Percentiles rank a stretch among this genome's conserved stretches.
phyloP scores from a whole-genome alignment of 2,329 filamentous ascomycete species.

The Neonectria coccinea region DNA sequence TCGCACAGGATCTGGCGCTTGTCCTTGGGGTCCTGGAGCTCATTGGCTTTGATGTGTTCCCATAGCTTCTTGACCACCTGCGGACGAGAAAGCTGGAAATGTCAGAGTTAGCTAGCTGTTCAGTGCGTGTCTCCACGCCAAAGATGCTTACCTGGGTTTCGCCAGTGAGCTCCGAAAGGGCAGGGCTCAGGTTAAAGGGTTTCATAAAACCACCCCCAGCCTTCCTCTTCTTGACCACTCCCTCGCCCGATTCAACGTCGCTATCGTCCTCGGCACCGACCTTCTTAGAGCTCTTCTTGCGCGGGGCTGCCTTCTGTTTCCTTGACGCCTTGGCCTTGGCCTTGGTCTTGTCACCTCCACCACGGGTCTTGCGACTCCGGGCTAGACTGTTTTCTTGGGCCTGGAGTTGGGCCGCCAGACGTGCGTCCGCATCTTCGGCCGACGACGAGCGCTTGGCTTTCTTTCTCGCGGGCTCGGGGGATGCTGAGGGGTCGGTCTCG shows the following conservation, averaged over 20 bases:
- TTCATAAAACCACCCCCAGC: constrained; percentile 95
- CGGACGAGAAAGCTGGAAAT: constrained; percentile 81
- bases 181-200: constrained; percentile 78
- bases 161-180: constrained; percentile 77
- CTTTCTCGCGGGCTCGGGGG: constrained; percentile 64
- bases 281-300: constrained; percentile 82
- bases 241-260: constrained; percentile 74
- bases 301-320: constrained; percentile 71
- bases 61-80: constrained; percentile 97
- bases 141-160: constrained; percentile 66
- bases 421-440: constrained; percentile 82
- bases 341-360: constrained; percentile 68
- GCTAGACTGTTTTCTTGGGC: constrained; percentile 85
- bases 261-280: constrained; percentile 84
- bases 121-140: neutral
- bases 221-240: constrained; percentile 74
- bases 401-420: constrained; percentile 87
- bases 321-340: constrained; percentile 66
- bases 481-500: constrained; percentile 62
- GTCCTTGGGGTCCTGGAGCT: constrained; percentile 90
- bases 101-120: constrained; percentile 22
- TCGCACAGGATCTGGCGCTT: constrained; percentile 95
- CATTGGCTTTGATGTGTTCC: constrained; percentile 90
- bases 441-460: constrained; percentile 75
- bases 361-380: constrained; percentile 79